Evolutionary conservation across 805 yeast genomes (phyloP).

Genomic region (Ogataea ramenticola): DNA sequence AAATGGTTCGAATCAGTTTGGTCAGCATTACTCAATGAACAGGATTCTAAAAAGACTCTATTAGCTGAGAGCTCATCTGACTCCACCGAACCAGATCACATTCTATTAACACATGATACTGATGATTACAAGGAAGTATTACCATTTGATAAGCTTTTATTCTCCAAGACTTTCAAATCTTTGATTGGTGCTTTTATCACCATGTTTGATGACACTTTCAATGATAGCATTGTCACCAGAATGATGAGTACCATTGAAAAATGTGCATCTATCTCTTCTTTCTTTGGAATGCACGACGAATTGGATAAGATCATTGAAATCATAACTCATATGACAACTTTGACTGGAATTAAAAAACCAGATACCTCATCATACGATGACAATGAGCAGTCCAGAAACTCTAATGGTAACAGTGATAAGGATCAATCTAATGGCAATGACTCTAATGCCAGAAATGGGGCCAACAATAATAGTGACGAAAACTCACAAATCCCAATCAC

Average conservation of each 20-base stretch:
- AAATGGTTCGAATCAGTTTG: conserved; percentile 87
- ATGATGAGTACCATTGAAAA: conserved; percentile 86
- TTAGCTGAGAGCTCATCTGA: background rate
- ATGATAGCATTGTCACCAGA: conserved; percentile 81
- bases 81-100: background rate
- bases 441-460: conserved; percentile 23
- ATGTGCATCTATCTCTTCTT: conserved; percentile 68
- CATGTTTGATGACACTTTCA: conserved; percentile 82
- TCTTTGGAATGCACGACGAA: conserved; percentile 46
- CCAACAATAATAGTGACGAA: conserved; percentile 2
- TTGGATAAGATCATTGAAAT: conserved; percentile 62
- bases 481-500: conserved; percentile 36
- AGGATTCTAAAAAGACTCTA: conserved; percentile 22
- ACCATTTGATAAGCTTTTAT: conserved; percentile 67
- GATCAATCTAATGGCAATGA: background rate
- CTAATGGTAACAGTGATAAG: background rate
- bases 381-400: background rate
- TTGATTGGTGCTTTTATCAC: conserved; percentile 67
- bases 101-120: background rate
- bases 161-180: conserved; percentile 53
- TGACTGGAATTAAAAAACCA: conserved; percentile 36
- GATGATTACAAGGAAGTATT: conserved; percentile 20
- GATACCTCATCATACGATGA: conserved; percentile 6
- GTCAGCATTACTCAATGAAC: conserved; percentile 60
- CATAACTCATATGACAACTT: conserved; percentile 62